Evolutionary conservation across 176 grass and related monocot genomes (phyloP), one percentile per base, ranked within the genome.

Genomic region (Dendrocalamus sinicus): DNA sequence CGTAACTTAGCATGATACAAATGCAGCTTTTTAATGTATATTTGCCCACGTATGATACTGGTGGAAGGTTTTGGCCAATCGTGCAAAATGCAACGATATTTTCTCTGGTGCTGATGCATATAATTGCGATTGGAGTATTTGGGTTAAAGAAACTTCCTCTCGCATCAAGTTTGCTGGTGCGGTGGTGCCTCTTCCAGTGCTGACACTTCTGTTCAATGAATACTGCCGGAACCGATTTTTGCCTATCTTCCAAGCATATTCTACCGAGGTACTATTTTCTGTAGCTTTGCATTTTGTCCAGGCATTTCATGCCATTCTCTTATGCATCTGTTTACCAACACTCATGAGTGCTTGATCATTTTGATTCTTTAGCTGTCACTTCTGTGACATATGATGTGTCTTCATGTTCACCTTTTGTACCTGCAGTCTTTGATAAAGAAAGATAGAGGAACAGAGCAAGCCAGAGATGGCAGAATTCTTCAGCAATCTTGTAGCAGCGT

Each of bases 221-320:
- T 99, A 94, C 85, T 99, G 97, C 76, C 83, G 91, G 20, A 99
- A 90, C 66, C 89, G 94, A 74, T 99, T 99, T 94, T 79, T 85
- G 22, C 94, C 94, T 22, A 86, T 94, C 73, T 99, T 99, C 52
- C 12, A 86, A 84, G 90, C 89, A 68, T 94, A 96, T 61, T 96
- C 97, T 24, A 86, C 91, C 1, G 94, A 96, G 97, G 97, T 99
- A 90, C 28, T 20, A 37, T 72, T 28, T 71, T 45, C 15, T 80
- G 7, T 72, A 44, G 67, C 39, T 23, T 57, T 51, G 45, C 32
- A 12, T 72, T 72, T 26, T 19, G 28, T 75, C 17, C 16, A 35
- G 20, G 28, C 3, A 19, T 32, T 7, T 1, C 15, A 77, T 12
- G 23, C 1, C 8, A 44, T 62, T 51, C n/a, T 64, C 8, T 83